Conservation (phyloP, 2,329 filamentous ascomycete species). For the Ceratocystis lukuohia region DNA sequence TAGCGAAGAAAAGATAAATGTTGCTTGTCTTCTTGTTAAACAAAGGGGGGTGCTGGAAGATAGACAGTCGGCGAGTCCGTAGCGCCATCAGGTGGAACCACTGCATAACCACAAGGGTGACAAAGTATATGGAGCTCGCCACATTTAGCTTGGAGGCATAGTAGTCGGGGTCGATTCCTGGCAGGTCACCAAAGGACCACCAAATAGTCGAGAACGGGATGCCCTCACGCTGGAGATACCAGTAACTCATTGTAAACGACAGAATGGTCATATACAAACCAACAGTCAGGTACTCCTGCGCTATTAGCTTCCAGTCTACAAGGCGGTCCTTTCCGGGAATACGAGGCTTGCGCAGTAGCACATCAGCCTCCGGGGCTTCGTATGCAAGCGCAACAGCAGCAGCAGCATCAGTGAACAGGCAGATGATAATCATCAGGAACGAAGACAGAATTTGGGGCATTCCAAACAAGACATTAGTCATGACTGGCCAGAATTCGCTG, state of each 20-base stretch:
- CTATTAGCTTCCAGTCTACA: constrained; percentile 58
- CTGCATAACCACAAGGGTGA: constrained; percentile 88
- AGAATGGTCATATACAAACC: constrained; percentile 91
- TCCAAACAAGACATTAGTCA: constrained; percentile 90
- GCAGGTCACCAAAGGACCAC: constrained; percentile 94
- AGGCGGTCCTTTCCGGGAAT: constrained; percentile 56
- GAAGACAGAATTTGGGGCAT: constrained; percentile 97
- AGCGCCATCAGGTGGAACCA: constrained; percentile 99
- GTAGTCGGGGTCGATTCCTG: constrained; percentile 87
- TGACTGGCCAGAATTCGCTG: constrained; percentile 96
- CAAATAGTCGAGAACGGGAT: constrained; percentile 72
- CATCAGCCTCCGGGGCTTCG: constrained; percentile 62
- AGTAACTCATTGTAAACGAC: constrained; percentile 95
- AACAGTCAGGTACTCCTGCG: constrained; percentile 47
- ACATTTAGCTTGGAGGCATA: constrained; percentile 70
- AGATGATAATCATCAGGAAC: constrained; percentile 97
- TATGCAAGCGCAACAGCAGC: constrained; percentile 62
- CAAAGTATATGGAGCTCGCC: constrained; percentile 85
- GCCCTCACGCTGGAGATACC: constrained; percentile 84
- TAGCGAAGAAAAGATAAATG: constrained; percentile 95
- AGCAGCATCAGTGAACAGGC: constrained; percentile 76
- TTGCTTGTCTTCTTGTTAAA: constrained; percentile 64
- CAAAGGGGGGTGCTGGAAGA: constrained; percentile 86
- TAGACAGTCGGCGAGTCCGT: constrained; percentile 83
- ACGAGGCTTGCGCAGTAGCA: constrained; percentile 55